Conservation (phyloP, 2,329 filamentous ascomycete genomes). For the Trichoderma hamatum region DNA sequence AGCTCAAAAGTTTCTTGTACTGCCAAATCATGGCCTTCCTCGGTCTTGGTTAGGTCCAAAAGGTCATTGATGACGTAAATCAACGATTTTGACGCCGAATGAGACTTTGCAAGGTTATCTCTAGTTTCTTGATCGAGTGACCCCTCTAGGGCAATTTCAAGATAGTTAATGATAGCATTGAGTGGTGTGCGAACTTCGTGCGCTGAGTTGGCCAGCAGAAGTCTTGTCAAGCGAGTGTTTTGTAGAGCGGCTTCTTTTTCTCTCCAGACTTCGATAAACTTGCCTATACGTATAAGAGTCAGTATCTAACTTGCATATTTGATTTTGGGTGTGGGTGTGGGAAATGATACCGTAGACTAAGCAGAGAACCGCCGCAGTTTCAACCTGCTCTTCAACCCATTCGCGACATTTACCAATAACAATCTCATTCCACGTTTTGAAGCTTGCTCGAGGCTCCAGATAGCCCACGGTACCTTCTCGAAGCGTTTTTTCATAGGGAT, state of each 20-base stretch:
- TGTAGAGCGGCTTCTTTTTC: constrained; percentile 86
- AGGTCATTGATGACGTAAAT: constrained; percentile 95
- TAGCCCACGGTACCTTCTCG: constrained; percentile 73
- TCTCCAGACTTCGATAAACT: constrained; percentile 90
- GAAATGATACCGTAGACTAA: constrained; percentile 71
- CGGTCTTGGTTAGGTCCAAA: constrained; percentile 83
- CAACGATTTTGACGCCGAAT: constrained; percentile 88
- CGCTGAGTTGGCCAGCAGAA: constrained; percentile 84
- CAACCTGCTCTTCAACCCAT: constrained; percentile 86
- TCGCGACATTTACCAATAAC: constrained; percentile 81
- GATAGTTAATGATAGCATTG: constrained; percentile 92
- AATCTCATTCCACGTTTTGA: constrained; percentile 79
- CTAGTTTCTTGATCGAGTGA: constrained; percentile 77
- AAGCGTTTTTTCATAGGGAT: constrained; percentile 78
- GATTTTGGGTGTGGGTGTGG: background rate
- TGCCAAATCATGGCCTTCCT: constrained; percentile 76
- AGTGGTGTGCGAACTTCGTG: constrained; percentile 90
- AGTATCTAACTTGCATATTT: background rate
- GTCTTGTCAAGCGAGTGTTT: constrained; percentile 75
- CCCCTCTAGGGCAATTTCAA: constrained; percentile 88
- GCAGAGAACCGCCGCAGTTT: constrained; percentile 85
- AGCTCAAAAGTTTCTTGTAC: constrained; percentile 83
- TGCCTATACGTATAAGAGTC: constrained; percentile 43
- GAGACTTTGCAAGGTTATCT: constrained; percentile 80
- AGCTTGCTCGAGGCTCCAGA: constrained; percentile 77